Evolutionary conservation across 169 alveolate species (phyloP), one percentile per base, ranked within the genome.

Genomic region (Cryptosporidium canis): DNA sequence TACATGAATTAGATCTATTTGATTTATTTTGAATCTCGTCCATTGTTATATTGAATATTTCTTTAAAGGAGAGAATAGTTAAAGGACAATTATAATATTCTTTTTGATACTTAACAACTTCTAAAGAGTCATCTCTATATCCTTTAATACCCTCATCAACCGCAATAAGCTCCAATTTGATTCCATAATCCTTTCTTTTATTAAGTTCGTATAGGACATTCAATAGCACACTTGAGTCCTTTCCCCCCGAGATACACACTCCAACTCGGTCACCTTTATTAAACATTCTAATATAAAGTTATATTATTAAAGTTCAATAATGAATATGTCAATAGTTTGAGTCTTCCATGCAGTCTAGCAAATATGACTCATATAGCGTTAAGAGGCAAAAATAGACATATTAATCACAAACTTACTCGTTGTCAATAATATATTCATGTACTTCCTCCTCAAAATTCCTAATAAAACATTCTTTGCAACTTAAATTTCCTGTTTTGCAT

Each of bases 81-180:
- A 98, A 92, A 1, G 98, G 99, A 14, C 96, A 85, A 45, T 94
- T 90, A 67, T 97, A 96, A 39, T 93, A 87, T 72, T 94, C 91
- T 85, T 96, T 66, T 82, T 93, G 90, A 58, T 77, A 85, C 90
- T 94, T 93, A 1, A 98, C 99, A 4, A 98, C 96, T 83, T 96
- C 97, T 65, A 98, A 91, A 11, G 99, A 95, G 58, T 96, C 98
- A 85, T 98, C 99, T 58, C 99, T 91, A 91, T 98, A 98, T 4
- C 99, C 99, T 58, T 92, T 95, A 47, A 98, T 98, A 8, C 99
- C 99, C 94, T 98, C 99, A 92, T 98, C 99, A 56, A 98, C 93
- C 3, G 99, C 98, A 24, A 98, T 93, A 31, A 98, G 92, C 90
- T 91, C 93, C 61, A 98, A 90, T 39, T 95, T 92, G 72, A 98